Evolutionary conservation across 257 asterid genomes (phyloP), one percentile per base, ranked within the genome.

Genomic region (Nicotiana attenuata): DNA sequence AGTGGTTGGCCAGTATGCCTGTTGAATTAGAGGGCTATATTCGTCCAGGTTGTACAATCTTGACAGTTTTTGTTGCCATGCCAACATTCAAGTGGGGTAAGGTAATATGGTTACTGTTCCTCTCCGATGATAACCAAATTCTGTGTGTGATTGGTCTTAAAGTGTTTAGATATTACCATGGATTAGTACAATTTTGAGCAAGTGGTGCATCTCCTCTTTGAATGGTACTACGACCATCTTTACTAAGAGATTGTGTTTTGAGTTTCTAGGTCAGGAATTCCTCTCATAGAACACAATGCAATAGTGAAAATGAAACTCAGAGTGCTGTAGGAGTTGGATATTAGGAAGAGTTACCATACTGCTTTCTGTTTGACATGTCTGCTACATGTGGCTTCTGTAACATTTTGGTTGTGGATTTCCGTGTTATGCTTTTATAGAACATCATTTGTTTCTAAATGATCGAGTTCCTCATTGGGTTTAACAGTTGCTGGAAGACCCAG

Each of bases 1-100:
- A 93, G 67, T 94, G 98, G 98, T 86, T 94, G 91, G 90, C 98
- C 68, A 92, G 89, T 89, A 94, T 94, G 97, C 98, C 98, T n/a
- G 92, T 94, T 55, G 98, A 94, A 81, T 89, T 94, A 91, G 98
- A 94, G 87, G 98, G 97, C 77, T 94, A 94, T 85, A 91, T 94
- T 75, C 97, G 98, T 77, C 98, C 98, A 24, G 98, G 98, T 11
- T 94, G 98, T 86, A 93, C 94, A 86, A 94, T 93, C 82, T 91
- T 94, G 90, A 92, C 98, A 28, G 89, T 91, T 81, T 94, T 93
- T 77, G 84, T 94, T 86, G 90, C 96, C 26, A 91, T 93, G 97
- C 96, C 98, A 45, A 88, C 80, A 82, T 87, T 87, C 83, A 86
- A 65, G 87, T 94, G 97, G 98, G 66, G 76, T 78, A 91, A 94